Evolutionary conservation across 495 filamentous ascomycete genomes (phyloP).

Genomic region (Aspergillus egyptiacus): DNA sequence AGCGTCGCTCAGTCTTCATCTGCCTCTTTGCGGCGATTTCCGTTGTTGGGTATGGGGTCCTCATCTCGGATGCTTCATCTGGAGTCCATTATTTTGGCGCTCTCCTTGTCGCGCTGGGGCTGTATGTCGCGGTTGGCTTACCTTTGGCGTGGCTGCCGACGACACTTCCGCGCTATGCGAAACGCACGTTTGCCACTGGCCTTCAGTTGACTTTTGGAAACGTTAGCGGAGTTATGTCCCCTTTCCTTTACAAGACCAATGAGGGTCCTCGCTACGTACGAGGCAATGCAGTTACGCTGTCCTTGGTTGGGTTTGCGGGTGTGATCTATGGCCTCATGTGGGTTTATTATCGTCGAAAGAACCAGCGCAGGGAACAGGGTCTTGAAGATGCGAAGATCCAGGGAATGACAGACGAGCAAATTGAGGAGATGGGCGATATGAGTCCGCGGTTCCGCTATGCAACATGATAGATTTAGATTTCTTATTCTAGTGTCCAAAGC

Average conservation of each 20-base stretch:
- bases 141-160: conserved; percentile 63
- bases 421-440: conserved; percentile 64
- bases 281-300: conserved; percentile 46
- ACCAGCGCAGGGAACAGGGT: conserved; percentile 49
- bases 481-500: not conserved
- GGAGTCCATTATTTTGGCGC: conserved; percentile 69
- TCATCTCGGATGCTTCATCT: conserved; percentile 52
- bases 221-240: conserved; percentile 60
- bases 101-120: conserved; percentile 62
- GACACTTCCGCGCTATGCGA: conserved; percentile 61
- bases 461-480: conserved; percentile 26
- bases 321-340: conserved; percentile 48
- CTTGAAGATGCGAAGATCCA: conserved; percentile 47
- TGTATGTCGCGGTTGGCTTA: conserved; percentile 65
- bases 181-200: conserved; percentile 63
- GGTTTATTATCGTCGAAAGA: conserved; percentile 48
- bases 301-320: conserved; percentile 33
- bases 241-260: conserved; percentile 45
- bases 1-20: conserved; percentile 56
- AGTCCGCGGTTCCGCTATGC: conserved; percentile 57
- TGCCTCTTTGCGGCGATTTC: conserved; percentile 52
- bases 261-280: conserved; percentile 39
- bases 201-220: conserved; percentile 65
- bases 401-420: conserved; percentile 56
- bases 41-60: conserved; percentile 62